These are phyloP conservation scores for Podospora appendiculata DNA, from an alignment of 495 filamentous ascomycete genomes.

Conservation along the genomic window DNA sequence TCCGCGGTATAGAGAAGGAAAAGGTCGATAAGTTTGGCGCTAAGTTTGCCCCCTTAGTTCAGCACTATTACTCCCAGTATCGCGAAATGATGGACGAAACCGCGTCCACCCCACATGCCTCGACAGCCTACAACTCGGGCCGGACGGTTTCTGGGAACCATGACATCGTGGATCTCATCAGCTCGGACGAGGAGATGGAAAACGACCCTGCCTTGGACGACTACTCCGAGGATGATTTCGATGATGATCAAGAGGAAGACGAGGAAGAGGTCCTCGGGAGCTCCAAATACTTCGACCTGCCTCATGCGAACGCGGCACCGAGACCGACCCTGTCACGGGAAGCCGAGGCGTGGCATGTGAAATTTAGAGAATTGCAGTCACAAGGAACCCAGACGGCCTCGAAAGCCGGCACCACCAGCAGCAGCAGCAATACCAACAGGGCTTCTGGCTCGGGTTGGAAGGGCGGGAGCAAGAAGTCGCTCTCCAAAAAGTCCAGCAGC, in stretches of 20 bases:
- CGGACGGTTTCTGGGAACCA: conserved; percentile 21
- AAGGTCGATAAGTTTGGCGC: conserved; percentile 64
- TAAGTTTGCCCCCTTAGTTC: conserved; percentile 57
- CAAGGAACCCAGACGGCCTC: not conserved
- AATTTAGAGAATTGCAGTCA: not conserved
- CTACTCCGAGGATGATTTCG: conserved; percentile 36
- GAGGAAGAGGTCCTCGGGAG: not conserved
- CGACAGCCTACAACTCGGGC: conserved; percentile 6
- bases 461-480: conserved; percentile 2
- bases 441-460: conserved; percentile 6
- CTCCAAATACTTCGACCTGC: conserved; percentile 6
- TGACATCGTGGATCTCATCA: conserved; percentile 62
- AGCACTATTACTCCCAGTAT: conserved; percentile 48
- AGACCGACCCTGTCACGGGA: not conserved
- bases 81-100: conserved; percentile 43
- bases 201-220: conserved; percentile 36
- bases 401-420: not conserved
- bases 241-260: conserved; percentile 16
- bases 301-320: not conserved
- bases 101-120: not conserved
- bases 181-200: conserved; percentile 46
- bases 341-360: not conserved
- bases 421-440: conserved; percentile 1
- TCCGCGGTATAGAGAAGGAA: conserved; percentile 61
- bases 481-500: conserved; percentile 4